A percentile compares a stretch with the other conserved stretches of the same genome.
Evolutionary conservation across 306 rosid species (phyloP).

Genomic region (Lathyrus oleraceus): DNA sequence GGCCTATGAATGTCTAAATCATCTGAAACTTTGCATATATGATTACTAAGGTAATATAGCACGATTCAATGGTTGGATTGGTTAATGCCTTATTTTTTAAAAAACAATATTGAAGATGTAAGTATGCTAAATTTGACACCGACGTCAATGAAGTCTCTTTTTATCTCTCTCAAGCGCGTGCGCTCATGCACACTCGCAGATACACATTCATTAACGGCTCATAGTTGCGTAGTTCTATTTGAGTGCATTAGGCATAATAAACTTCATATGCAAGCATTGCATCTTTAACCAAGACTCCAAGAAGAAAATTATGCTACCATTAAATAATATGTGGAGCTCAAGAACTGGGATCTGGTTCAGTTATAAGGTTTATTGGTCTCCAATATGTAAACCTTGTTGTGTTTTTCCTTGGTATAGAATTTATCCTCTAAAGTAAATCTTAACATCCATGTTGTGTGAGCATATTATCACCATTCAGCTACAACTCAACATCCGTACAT

Average conservation of each 20-base stretch:
- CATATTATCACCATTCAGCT: slow-evolving; percentile 11
- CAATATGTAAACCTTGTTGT: slow-evolving; percentile 5
- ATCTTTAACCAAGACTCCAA: neutral
- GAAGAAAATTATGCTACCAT: neutral
- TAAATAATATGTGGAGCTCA: neutral
- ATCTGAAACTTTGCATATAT: neutral
- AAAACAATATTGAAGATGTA: neutral
- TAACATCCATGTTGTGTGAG: slow-evolving; percentile 3
- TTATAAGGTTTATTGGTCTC: slow-evolving; percentile 2
- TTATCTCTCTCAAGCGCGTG: neutral
- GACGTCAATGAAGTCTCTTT: neutral
- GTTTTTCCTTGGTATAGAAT: slow-evolving; percentile 1
- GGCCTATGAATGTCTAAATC: neutral
- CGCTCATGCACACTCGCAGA: neutral
- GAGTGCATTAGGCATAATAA: neutral
- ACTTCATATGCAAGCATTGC: neutral
- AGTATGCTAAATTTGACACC: neutral
- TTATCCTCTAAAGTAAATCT: neutral
- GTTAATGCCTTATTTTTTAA: neutral
- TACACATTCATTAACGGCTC: neutral
- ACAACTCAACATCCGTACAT: neutral
- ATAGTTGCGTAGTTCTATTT: neutral
- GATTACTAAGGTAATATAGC: neutral
- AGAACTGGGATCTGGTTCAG: neutral
- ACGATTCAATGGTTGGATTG: neutral